These are phyloP conservation scores for Porcisia deanei DNA, from an alignment of 208 protist genomes.

Conservation along the genomic window DNA sequence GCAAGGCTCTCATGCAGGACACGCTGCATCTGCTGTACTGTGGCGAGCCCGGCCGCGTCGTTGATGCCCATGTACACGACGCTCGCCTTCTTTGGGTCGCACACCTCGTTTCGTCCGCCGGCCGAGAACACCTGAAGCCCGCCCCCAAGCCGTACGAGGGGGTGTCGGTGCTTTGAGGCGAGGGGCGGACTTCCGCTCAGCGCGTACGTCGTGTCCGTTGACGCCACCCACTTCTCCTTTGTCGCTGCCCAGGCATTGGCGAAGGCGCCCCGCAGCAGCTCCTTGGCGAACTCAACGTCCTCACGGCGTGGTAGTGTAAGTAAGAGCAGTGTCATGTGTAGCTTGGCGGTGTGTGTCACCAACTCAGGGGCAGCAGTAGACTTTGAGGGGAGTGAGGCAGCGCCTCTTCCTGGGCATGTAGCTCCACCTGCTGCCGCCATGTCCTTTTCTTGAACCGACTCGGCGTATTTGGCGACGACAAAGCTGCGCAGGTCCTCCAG, in stretches of 20 bases:
- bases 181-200: conserved; percentile 19
- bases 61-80: conserved; percentile 80
- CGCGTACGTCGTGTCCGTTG: neutral
- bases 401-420: neutral
- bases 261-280: conserved; percentile 39
- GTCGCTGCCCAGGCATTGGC: conserved; percentile 22
- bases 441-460: neutral
- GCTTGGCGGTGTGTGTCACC: conserved; percentile 37
- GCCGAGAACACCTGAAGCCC: conserved; percentile 60
- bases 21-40: conserved; percentile 43
- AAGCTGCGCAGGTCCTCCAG: conserved; percentile 29
- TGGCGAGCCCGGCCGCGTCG: conserved; percentile 33
- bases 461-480: conserved; percentile 6
- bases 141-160: conserved; percentile 34
- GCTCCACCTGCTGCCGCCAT: neutral
- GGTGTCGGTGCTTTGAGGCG: conserved; percentile 10
- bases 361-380: conserved; percentile 36
- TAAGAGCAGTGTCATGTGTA: conserved; percentile 82
- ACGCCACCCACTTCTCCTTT: conserved; percentile 15
- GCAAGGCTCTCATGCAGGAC: conserved; percentile 50
- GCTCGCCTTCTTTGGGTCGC: conserved; percentile 40
- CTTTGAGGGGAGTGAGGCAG: neutral
- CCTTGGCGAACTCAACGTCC: conserved; percentile 54
- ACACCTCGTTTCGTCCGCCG: conserved; percentile 20
- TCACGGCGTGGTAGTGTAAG: conserved; percentile 53